These are phyloP conservation scores for Schizosaccharomyces cryophilus DNA, from an alignment of 805 yeast genomes.

Conservation along the genomic window DNA sequence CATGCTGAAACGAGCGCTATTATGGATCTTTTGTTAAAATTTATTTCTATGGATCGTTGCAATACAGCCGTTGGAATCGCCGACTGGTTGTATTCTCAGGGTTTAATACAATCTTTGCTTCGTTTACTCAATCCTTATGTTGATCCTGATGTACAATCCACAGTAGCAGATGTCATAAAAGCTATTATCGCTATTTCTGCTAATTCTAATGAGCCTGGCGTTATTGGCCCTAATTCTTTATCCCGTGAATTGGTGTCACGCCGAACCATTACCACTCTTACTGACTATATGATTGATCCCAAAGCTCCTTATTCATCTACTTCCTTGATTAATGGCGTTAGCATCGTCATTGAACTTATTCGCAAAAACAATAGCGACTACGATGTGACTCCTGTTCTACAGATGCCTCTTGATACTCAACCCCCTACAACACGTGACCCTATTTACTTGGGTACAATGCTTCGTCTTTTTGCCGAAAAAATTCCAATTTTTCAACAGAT, in stretches of 20 bases:
- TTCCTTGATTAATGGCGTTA: conserved; percentile 81
- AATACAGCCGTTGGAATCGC: conserved; percentile 63
- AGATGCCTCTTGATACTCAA: conserved; percentile 59
- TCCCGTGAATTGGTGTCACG: conserved; percentile 75
- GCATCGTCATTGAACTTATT: conserved; percentile 78
- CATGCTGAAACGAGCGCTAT: conserved; percentile 84
- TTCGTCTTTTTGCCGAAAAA: conserved; percentile 48
- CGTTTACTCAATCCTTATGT: conserved; percentile 43
- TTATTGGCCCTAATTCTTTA: conserved; percentile 86
- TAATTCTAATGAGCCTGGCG: conserved; percentile 68
- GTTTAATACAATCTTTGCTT: conserved; percentile 47
- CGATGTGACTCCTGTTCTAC: conserved; percentile 66
- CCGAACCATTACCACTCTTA: conserved; percentile 37
- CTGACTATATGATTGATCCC: conserved; percentile 41
- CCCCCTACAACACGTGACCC: conserved; percentile 90
- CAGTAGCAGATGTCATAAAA: conserved; percentile 85
- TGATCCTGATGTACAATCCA: conserved; percentile 56
- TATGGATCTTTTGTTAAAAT: conserved; percentile 74
- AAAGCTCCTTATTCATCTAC: conserved; percentile 15
- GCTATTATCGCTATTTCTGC: conserved; percentile 88
- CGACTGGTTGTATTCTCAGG: conserved; percentile 37
- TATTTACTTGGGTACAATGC: conserved; percentile 67
- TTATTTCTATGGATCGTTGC: conserved; percentile 79
- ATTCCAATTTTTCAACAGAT: conserved; percentile 46
- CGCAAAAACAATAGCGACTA: conserved; percentile 91